Evolutionary conservation across 352 stramenopile species (phyloP), one percentile per base, ranked within the genome.

Genomic region (Saprolegnia parasitica): DNA sequence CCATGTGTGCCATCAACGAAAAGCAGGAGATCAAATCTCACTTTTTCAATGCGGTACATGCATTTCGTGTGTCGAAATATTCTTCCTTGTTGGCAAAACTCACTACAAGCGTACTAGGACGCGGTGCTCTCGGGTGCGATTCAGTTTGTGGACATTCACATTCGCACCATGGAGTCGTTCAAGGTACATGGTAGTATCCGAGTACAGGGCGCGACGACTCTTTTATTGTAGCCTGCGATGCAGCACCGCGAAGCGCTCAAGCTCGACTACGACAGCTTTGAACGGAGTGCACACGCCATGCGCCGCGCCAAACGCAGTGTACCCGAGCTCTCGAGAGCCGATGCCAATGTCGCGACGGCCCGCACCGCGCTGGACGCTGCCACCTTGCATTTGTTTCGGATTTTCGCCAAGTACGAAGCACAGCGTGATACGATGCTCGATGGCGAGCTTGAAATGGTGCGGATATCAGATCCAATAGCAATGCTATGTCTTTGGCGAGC

Each of bases 1-100:
- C 81, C 16, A 91, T 90, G 81, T 90, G 83, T 64, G 78, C 83
- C 11, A 85, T 91, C 74, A 89, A 89, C 71, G 83, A 91, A 73
- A 88, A 80, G 15, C 89, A 91, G 54, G 84, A 90, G 71, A 78
- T 81, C 49, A 91, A 90, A 56, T 86, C 76, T 71, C 81, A 90
- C 72, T 86, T 84, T 47, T 89, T 89, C 72, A 90, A 89, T 63
- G 82, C 84, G 49, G 84, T 90, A 56, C 16, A 16, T 37, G 21
- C 5, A 15, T 32, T 37, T n/a, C 49, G 32, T 16, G 4, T 62
- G 9, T 32, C 54, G 57, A 37, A 15, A 49, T 57, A 6, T 37
- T 4, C 42, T 16, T 58, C 23, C 8, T 58, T 39, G 8, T n/a
- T n/a, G n/a, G n/a, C n/a, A n/a, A n/a, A n/a, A n/a, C n/a, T n/a